Evolutionary conservation across 2,329 filamentous ascomycete genomes (phyloP).

Genomic region (Pseudogymnoascus sp.): DNA sequence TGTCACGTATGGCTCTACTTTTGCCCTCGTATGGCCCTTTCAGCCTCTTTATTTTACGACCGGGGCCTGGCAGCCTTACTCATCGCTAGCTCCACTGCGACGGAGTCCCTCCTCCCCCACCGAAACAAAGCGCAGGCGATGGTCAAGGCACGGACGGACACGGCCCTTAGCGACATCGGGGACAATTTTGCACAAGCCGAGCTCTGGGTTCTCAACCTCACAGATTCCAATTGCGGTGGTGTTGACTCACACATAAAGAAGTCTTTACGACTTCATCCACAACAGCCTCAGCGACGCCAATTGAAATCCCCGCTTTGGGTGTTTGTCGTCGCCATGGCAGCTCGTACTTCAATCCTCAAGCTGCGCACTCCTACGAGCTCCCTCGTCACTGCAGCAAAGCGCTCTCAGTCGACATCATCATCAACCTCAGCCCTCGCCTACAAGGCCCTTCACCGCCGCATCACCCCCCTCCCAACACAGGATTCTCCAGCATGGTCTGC

Average conservation of each 20-base stretch:
- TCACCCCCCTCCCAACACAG: conserved; percentile 73
- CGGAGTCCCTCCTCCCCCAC: neutral
- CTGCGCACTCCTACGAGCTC: conserved; percentile 18
- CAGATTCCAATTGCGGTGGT: conserved; percentile 1
- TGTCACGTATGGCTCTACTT: neutral
- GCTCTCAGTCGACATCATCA: conserved; percentile 44
- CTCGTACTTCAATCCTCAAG: conserved; percentile 24
- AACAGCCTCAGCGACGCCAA: conserved; percentile 5
- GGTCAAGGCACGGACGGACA: conserved; percentile 6
- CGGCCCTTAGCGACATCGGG: conserved; percentile 6
- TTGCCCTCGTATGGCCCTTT: neutral
- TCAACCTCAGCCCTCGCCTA: conserved; percentile 93
- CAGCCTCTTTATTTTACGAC: conserved; percentile 7
- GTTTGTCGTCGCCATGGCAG: conserved; percentile 22
- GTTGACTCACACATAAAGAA: conserved; percentile 3
- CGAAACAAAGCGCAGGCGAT: neutral
- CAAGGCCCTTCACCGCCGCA: conserved; percentile 89
- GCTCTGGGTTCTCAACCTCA: conserved; percentile 3
- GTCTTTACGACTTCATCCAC: conserved; percentile 6
- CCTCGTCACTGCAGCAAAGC: conserved; percentile 20
- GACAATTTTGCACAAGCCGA: conserved; percentile 4
- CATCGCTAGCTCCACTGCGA: conserved; percentile 1
- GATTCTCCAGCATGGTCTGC: conserved; percentile 76
- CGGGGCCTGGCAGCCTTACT: conserved; percentile 2
- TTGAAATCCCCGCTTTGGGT: neutral